Evolutionary conservation across 371 early-diverging fungal species (phyloP).

Genomic region (Dinochytrium kinnereticum): DNA sequence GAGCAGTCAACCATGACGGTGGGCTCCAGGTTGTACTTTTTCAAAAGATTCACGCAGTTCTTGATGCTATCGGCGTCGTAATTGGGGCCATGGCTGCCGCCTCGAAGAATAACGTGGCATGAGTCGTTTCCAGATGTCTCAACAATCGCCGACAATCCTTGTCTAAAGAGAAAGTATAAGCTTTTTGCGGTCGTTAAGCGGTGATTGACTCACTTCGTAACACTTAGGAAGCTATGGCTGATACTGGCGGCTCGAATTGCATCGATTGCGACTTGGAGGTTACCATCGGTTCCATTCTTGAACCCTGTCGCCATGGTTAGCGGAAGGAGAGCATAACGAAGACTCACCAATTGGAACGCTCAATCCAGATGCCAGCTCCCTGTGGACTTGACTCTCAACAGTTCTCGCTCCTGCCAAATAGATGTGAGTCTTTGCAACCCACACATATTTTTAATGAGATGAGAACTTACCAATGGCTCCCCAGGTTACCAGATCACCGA

Average conservation of each 20-base stretch:
- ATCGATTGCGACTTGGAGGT: conserved; percentile 84
- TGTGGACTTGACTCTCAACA: conserved; percentile 77
- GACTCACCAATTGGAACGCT: conserved; percentile 95
- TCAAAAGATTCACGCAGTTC: conserved; percentile 67
- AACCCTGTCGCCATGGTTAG: conserved; percentile 74
- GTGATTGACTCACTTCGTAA: conserved; percentile 68
- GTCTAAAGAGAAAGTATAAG: conserved; percentile 29
- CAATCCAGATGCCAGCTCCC: conserved; percentile 92
- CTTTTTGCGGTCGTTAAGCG: not conserved
- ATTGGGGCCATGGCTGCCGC: conserved; percentile 88
- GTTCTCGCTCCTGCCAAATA: conserved; percentile 80
- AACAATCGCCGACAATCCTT: conserved; percentile 89
- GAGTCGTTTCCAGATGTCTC: conserved; percentile 83
- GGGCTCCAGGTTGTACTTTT: conserved; percentile 67
- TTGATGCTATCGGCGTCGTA: conserved; percentile 56
- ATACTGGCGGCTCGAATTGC: conserved; percentile 87
- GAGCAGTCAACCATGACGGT: conserved; percentile 93
- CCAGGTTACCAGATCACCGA: conserved; percentile 91
- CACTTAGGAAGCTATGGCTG: conserved; percentile 89
- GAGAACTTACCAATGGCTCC: conserved; percentile 50
- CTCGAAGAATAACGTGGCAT: conserved; percentile 90
- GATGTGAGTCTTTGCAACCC: conserved; percentile 59
- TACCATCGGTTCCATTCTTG: conserved; percentile 94
- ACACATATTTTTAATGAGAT: not conserved
- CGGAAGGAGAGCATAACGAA: conserved; percentile 54